Conservation (phyloP, 176 grass and related monocot species). For the Phyllostachys edulis region DNA sequence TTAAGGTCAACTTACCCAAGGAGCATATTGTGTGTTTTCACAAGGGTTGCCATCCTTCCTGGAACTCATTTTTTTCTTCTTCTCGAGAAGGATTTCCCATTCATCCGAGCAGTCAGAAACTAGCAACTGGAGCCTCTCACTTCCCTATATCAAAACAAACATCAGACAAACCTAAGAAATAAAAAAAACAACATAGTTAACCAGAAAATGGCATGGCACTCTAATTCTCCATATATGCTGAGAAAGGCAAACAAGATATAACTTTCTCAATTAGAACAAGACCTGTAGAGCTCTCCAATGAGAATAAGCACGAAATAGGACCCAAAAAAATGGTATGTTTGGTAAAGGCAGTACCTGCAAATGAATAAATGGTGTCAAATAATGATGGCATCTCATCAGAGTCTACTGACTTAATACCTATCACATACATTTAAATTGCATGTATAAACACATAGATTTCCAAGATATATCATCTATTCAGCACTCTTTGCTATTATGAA, state of each 20-base stretch:
- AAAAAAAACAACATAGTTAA: not conserved
- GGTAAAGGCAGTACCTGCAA: constrained; percentile 89
- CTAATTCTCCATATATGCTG: not conserved
- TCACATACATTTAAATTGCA: not conserved
- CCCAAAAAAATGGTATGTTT: constrained; percentile 94
- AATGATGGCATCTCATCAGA: constrained; percentile 11
- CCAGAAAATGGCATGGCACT: not conserved
- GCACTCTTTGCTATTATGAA: not conserved
- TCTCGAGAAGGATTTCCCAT: constrained; percentile 40
- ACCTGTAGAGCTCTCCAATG: constrained; percentile 96
- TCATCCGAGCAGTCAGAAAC: constrained; percentile 66
- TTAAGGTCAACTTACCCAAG: constrained; percentile 59
- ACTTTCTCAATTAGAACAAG: not conserved
- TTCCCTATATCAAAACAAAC: constrained; percentile 68
- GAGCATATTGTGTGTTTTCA: constrained; percentile 30
- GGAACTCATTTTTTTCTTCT: constrained; percentile 33
- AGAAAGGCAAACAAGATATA: not conserved
- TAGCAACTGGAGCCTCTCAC: constrained; percentile 72
- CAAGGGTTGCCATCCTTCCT: constrained; percentile 17
- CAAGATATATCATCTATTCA: not conserved
- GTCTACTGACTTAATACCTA: not conserved
- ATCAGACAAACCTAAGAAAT: constrained; percentile 14
- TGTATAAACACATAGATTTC: not conserved
- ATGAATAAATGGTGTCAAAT: constrained; percentile 18
- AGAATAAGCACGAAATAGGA: constrained; percentile 90